phyloP scores from a whole-genome alignment of 2,329 filamentous ascomycete genomes.

The Curvularia hawaiiensis region DNA sequence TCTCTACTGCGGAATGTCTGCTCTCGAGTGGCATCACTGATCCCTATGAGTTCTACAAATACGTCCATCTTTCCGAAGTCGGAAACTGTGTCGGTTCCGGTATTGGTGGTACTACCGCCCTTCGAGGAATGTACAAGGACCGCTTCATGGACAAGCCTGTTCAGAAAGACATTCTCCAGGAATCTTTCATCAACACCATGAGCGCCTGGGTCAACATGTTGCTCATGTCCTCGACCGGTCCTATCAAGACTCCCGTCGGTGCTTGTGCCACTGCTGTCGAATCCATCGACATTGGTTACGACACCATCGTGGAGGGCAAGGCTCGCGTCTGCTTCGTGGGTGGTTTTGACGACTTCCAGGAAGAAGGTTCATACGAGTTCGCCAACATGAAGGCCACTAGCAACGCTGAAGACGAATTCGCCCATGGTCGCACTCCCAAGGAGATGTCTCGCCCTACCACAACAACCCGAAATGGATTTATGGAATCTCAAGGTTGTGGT shows the following conservation, averaged over 20 bases:
- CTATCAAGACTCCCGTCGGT: slow-evolving; percentile 98
- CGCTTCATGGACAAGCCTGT: slow-evolving; percentile 95
- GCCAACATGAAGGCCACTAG: slow-evolving; percentile 99
- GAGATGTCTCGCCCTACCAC: slow-evolving; percentile 99
- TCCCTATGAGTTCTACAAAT: slow-evolving; percentile 99
- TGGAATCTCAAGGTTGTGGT: slow-evolving; percentile 99
- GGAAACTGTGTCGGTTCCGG: slow-evolving; percentile 98
- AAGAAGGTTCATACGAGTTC: slow-evolving; percentile 99
- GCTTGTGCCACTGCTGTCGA: slow-evolving; percentile 97
- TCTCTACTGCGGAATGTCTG: slow-evolving; percentile 90
- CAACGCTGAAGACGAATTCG: slow-evolving; percentile 96
- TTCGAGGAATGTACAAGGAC: slow-evolving; percentile 98
- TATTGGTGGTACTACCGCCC: slow-evolving; percentile 91
- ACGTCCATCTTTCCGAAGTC: slow-evolving; percentile 96
- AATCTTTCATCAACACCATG: slow-evolving; percentile 99
- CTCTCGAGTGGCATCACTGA: slow-evolving; percentile 95
- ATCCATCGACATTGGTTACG: slow-evolving; percentile 96
- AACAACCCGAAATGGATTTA: slow-evolving; percentile 96
- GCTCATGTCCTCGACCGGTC: slow-evolving; percentile 92
- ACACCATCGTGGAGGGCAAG: slow-evolving; percentile 98
- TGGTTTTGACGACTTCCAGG: slow-evolving; percentile 98
- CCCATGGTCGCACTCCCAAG: slow-evolving; percentile 88
- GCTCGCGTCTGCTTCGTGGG: slow-evolving; percentile 96
- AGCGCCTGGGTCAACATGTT: slow-evolving; percentile 99
- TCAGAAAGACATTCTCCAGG: slow-evolving; percentile 98